Percentiles rank a stretch among this genome's conserved stretches.
These are phyloP conservation scores for Aspergillus sp. DNA, from an alignment of 2,329 filamentous ascomycete species.

Conservation along the genomic window DNA sequence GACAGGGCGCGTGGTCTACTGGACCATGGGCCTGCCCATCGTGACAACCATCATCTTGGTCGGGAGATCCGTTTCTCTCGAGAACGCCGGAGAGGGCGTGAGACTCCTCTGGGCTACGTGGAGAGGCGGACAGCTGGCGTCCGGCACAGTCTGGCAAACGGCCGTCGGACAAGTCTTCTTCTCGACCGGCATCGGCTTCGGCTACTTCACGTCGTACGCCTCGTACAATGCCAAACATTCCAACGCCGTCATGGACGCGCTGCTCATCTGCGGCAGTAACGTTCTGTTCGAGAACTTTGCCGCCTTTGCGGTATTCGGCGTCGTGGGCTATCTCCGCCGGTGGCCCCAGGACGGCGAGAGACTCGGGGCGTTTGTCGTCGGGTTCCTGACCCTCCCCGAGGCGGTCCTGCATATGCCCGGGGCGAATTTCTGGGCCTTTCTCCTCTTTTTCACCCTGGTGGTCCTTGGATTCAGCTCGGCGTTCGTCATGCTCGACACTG, in stretches of 20 bases:
- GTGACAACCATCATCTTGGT: constrained; percentile 56
- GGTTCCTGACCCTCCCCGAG: constrained; percentile 57
- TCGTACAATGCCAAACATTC: constrained; percentile 57
- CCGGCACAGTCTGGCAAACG: constrained; percentile 57
- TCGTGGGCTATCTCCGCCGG: constrained; percentile 50
- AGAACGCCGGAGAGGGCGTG: constrained; percentile 53
- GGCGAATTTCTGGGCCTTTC: constrained; percentile 58
- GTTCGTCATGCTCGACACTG: constrained; percentile 59
- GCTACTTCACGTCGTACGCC: constrained; percentile 58
- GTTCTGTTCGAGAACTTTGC: constrained; percentile 56
- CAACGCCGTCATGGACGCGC: constrained; percentile 59
- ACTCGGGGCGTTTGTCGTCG: constrained; percentile 56
- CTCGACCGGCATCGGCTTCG: constrained; percentile 58
- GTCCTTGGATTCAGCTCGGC: constrained; percentile 58
- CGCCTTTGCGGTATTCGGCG: constrained; percentile 54
- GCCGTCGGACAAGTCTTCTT: constrained; percentile 61
- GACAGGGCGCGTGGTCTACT: constrained; percentile 59
- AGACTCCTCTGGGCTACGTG: constrained; percentile 49
- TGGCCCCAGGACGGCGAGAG: constrained; percentile 38
- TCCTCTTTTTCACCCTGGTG: constrained; percentile 58
- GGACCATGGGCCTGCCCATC: constrained; percentile 61
- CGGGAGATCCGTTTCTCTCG: constrained; percentile 52
- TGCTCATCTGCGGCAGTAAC: constrained; percentile 56
- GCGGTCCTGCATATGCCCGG: constrained; percentile 58
- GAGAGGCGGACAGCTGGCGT: constrained; percentile 51